These are phyloP conservation scores for Gonapodya prolifera DNA, from an alignment of 192 early-diverging fungal species.

Conservation along the genomic window DNA sequence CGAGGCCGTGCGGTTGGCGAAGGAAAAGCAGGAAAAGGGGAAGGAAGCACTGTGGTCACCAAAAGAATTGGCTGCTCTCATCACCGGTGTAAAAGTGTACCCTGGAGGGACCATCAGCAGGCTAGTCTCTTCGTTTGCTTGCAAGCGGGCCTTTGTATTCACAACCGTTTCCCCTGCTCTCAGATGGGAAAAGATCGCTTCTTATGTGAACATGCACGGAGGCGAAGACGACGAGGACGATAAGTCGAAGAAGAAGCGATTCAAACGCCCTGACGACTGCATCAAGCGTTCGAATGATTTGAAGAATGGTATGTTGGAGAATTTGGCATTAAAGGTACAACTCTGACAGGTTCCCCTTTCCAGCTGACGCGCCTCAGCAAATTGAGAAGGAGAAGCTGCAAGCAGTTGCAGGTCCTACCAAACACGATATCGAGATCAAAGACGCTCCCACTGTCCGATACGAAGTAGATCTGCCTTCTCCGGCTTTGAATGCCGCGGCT, in stretches of 20 bases:
- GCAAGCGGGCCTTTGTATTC: background rate
- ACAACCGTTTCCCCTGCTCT: background rate
- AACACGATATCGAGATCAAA: conserved; percentile 21
- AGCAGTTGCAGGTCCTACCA: conserved; percentile 20
- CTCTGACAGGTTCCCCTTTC: too few relatives aligned
- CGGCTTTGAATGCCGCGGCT: conserved; percentile 1
- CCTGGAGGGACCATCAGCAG: conserved; percentile 60
- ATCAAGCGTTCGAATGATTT: conserved; percentile 56
- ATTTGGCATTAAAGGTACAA: conserved; percentile 2
- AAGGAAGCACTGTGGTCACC: conserved; percentile 36
- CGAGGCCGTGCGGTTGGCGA: background rate
- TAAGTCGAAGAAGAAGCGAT: conserved; percentile 13
- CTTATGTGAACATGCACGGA: conserved; percentile 62
- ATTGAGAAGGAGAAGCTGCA: conserved; percentile 18
- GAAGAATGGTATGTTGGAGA: conserved; percentile 35
- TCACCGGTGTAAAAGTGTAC: conserved; percentile 70
- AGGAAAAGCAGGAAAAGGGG: conserved; percentile 9
- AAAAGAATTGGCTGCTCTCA: conserved; percentile 57
- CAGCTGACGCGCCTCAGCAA: conserved; percentile 17
- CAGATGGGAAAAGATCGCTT: conserved; percentile 67
- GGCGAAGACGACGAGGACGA: conserved; percentile 32
- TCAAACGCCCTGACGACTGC: conserved; percentile 46
- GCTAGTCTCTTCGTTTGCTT: conserved; percentile 7
- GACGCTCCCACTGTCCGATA: conserved; percentile 37
- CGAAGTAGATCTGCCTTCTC: conserved; percentile 19